A percentile compares a stretch with the other conserved stretches of the same genome.
These are phyloP conservation scores for Ambrosia artemisiifolia DNA, from an alignment of 129 eudicot genomes.

Conservation along the genomic window DNA sequence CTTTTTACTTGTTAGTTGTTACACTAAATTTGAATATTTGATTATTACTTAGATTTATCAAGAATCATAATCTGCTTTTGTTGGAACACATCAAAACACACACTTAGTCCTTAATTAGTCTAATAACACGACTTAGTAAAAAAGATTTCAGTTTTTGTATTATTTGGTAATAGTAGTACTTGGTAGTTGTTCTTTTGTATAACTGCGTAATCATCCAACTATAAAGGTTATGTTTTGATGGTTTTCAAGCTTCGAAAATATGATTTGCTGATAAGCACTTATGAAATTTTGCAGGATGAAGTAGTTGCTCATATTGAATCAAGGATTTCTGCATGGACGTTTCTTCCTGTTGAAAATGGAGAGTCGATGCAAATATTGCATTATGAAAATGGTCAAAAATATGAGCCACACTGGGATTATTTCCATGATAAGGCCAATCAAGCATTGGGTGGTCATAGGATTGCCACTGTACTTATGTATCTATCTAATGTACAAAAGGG, in stretches of 20 bases:
- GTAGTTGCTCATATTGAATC: constrained; percentile 57
- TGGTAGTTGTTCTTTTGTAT: background rate
- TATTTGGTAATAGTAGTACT: background rate
- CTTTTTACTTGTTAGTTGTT: background rate
- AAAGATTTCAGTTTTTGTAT: background rate
- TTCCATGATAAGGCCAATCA: constrained; percentile 67
- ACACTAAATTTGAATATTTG: background rate
- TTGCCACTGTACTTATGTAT: constrained; percentile 95
- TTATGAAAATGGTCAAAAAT: constrained; percentile 48
- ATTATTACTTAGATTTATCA: background rate
- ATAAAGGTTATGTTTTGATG: constrained; percentile 4
- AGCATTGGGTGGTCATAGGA: constrained; percentile 78
- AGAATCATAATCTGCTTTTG: background rate
- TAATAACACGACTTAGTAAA: background rate
- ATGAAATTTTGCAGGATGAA: constrained; percentile 43
- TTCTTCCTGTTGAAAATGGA: constrained; percentile 76
- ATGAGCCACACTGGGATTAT: constrained; percentile 37
- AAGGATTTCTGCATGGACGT: constrained; percentile 75
- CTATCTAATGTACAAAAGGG: constrained; percentile 72
- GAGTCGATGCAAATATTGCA: constrained; percentile 69
- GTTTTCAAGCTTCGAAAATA: background rate
- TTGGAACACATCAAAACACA: background rate
- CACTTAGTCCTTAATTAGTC: background rate
- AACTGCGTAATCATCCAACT: background rate
- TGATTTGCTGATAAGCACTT: constrained; percentile 12